phyloP scores from a whole-genome alignment of 257 asterid genomes.

The Ajuga chamaepitys region DNA sequence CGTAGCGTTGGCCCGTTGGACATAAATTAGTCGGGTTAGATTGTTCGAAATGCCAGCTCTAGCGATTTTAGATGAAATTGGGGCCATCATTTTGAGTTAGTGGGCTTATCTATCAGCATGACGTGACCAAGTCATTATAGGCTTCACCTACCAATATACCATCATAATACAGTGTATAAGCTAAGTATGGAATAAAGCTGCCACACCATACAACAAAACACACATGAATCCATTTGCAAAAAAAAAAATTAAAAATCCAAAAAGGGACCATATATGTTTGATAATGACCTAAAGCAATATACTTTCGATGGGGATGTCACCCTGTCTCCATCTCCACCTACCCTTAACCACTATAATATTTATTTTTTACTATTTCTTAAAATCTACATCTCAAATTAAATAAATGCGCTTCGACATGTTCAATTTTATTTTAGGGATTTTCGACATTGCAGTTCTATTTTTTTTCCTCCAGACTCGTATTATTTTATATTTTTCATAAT shows the following conservation, averaged over 20 bases:
- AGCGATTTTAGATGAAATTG: conserved; percentile 1
- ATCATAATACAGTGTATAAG: conserved; percentile 25
- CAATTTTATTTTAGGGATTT: too few relatives aligned
- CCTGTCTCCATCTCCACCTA: conserved; percentile 65
- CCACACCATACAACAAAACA: conserved; percentile 17
- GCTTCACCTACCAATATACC: conserved; percentile 34
- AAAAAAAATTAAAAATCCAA: not conserved
- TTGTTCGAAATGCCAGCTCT: too few relatives aligned
- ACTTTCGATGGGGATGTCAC: conserved; percentile 42
- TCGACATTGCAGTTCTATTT: too few relatives aligned
- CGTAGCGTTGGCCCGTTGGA: too few relatives aligned
- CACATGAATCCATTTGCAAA: conserved; percentile 4
- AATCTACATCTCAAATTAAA: conserved; percentile 3
- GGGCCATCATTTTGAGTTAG: conserved; percentile 7
- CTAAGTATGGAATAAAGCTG: conserved; percentile 22
- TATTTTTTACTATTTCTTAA: not conserved
- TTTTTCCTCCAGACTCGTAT: too few relatives aligned
- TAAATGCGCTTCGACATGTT: too few relatives aligned
- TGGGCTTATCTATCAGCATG: conserved; percentile 1
- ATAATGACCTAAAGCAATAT: conserved; percentile 38
- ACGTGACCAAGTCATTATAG: conserved; percentile 24
- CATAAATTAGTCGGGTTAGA: too few relatives aligned
- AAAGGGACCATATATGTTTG: conserved; percentile 19
- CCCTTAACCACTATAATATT: conserved; percentile 46
- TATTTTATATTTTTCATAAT: too few relatives aligned